phyloP scores from a whole-genome alignment of 1,139 yeast genomes.

The Sugiyamaella sp. region DNA sequence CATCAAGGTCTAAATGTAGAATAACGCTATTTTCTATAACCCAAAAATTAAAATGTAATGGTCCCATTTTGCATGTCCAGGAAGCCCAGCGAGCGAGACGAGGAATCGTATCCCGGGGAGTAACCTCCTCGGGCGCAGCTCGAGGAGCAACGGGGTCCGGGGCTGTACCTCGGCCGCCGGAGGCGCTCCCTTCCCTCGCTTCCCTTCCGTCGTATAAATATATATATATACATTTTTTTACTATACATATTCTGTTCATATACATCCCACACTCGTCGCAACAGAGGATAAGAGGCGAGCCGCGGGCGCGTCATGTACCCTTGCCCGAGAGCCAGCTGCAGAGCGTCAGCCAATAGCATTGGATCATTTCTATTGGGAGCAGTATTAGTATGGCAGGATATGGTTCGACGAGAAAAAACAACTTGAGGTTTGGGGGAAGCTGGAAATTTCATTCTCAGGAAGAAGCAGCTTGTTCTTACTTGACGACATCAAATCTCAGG shows the following conservation, averaged over 20 bases:
- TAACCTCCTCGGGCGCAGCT: too few species aligned
- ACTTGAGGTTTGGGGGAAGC: slow-evolving; percentile 14
- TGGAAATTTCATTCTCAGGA: slow-evolving; percentile 17
- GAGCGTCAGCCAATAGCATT: slow-evolving; percentile 12
- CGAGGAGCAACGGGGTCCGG: too few species aligned
- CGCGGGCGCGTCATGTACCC: slow-evolving; percentile 4
- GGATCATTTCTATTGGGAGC: slow-evolving; percentile 16
- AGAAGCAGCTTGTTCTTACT: background rate
- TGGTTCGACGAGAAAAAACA: slow-evolving; percentile 18
- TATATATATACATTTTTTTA: too few species aligned
- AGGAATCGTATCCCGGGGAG: too few species aligned
- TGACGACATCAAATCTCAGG: background rate
- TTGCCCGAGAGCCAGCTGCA: slow-evolving; percentile 7
- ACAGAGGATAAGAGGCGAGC: background rate
- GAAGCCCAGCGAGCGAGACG: too few species aligned
- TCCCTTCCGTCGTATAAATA: too few species aligned
- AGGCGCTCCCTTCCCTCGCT: too few species aligned
- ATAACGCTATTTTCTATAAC: slow-evolving; percentile 8
- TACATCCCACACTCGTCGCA: too few species aligned
- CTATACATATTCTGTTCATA: too few species aligned
- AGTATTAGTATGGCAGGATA: slow-evolving; percentile 10
- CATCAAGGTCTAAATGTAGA: slow-evolving; percentile 43
- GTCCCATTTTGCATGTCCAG: slow-evolving; percentile 2
- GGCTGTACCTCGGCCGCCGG: too few species aligned
- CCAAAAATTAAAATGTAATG: slow-evolving; percentile 2